phyloP scores from a whole-genome alignment of 768 basidiomycete species.

The Asterophora lycoperdoides region DNA sequence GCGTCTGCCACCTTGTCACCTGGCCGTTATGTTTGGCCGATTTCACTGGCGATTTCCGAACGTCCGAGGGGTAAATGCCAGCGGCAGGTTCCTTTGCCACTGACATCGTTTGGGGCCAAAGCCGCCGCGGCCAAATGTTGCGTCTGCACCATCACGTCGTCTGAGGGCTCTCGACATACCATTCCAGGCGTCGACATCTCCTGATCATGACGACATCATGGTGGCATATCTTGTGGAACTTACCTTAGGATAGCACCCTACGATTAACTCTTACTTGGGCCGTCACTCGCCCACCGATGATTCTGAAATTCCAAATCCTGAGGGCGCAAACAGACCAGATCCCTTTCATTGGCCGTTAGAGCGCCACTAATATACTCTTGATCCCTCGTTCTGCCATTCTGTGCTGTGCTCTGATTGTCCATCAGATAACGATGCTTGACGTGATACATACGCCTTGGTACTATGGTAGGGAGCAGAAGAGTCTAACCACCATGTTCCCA shows the following conservation, averaged over 20 bases:
- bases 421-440: slow-evolving; percentile 14
- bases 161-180: too few relatives aligned
- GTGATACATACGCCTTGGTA: slow-evolving; percentile 1
- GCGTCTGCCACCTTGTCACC: neutral
- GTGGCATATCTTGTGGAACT: neutral
- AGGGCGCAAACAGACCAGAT: neutral
- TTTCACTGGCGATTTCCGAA: neutral
- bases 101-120: too few relatives aligned
- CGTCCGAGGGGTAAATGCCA: neutral
- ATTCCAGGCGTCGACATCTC: neutral
- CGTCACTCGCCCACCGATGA: too few relatives aligned
- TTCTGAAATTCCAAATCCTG: too few relatives aligned
- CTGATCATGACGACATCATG: neutral
- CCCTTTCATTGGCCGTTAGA: neutral
- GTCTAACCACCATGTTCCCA: slow-evolving; percentile 4
- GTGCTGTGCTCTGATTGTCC: slow-evolving; percentile 1
- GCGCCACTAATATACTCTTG: slow-evolving; percentile 7
- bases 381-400: neutral
- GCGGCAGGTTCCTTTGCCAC: neutral
- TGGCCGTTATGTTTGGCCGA: neutral
- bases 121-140: too few relatives aligned
- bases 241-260: too few relatives aligned
- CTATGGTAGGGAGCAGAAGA: neutral
- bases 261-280: too few relatives aligned
- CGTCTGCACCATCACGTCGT: too few relatives aligned